Base-by-base conservation (phyloP, 257 asterid species). In the Solanum lignicaule region DNA sequence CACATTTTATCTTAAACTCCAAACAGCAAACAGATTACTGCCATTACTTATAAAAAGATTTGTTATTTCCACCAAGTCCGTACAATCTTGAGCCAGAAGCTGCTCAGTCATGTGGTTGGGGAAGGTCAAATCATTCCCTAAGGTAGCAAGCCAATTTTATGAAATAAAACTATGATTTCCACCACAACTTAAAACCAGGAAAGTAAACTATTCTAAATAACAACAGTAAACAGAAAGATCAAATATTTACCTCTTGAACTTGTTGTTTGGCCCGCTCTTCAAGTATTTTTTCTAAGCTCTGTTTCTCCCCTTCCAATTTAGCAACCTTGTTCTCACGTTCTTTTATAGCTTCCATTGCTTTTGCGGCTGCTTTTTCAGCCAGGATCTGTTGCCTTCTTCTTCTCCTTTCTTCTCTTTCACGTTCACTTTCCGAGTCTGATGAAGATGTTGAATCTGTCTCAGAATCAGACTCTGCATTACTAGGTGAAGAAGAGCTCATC, bases 261-360 rank as follows among this genome's bases (percentile, higher is more conserved):
- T 97, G 98, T 85, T 93, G 96, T 89, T 92, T 97, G 83, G 98
- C 98, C 86, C 92, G 95, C 91, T 94, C 98, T 89, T 97, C 98
- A 85, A 97, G 94, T 88, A 94, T 96, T 93, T 97, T 97, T 93
- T 95, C 99, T 91, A 97, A 91, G 89, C 98, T 95, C 93, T 94
- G 95, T 92, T 94, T 97, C 94, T 96, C 99, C 86, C 99, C 99
- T 90, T 97, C 99, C 93, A 97, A 91, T 90, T 90, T 93, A 46
- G 99, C 99, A 87, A 97, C 93, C 91, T 92, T 88, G 90, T 96
- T 92, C 91, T 97, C 99, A 32, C 95, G 98, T 83, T 93, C 98
- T 94, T 94, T 94, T 87, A 97, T 96, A 68, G 99, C 96, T 90
- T 95, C 96, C 86, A 91, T 74, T 69, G 96, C 99, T 89, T 96